These are phyloP conservation scores for Pistacia integerrima DNA, from an alignment of 345 rosid species.

Conservation along the genomic window DNA sequence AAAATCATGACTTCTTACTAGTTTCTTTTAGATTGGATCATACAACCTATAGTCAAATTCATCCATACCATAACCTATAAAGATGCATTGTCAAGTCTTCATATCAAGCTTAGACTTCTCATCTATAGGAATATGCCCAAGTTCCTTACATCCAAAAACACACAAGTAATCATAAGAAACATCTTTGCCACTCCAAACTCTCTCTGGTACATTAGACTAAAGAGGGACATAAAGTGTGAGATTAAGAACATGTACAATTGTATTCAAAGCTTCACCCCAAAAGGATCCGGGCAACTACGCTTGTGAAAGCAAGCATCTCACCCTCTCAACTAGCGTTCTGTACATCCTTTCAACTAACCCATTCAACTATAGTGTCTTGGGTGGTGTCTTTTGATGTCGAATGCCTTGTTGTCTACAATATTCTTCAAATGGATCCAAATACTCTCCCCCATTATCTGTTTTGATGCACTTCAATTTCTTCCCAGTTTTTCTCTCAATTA, in stretches of 20 bases:
- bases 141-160: not conserved
- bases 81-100: not conserved
- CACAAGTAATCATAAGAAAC: not conserved
- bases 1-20: too few species aligned
- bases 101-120: not conserved
- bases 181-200: not conserved
- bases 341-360: not conserved
- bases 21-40: too few species aligned
- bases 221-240: not conserved
- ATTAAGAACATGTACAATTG: not conserved
- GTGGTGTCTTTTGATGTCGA: not conserved
- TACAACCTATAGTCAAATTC: too few species aligned
- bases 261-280: constrained; percentile 2
- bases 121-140: not conserved
- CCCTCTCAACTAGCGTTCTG: not conserved
- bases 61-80: not conserved
- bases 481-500: not conserved
- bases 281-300: not conserved
- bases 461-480: not conserved
- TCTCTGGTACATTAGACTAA: not conserved
- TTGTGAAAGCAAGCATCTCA: not conserved
- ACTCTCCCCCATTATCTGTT: not conserved
- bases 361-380: not conserved
- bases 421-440: not conserved
- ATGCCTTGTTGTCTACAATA: not conserved